Evolutionary conservation across 805 yeast species (phyloP).

Genomic region (Tetrapisispora pingtungensis): DNA sequence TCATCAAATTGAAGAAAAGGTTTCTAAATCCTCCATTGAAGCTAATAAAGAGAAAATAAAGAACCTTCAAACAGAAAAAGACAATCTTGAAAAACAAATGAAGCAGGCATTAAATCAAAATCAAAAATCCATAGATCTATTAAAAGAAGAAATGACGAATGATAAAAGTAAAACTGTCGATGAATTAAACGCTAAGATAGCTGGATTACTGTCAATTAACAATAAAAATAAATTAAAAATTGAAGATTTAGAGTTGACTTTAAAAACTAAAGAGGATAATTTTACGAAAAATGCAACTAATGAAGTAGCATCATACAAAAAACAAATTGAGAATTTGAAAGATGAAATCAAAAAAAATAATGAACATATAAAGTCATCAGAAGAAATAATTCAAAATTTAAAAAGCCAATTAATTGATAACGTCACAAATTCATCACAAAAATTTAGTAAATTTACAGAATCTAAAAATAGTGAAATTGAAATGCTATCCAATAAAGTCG

Average conservation of each 20-base stretch:
- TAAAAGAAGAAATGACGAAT: not conserved
- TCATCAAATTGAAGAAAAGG: not conserved
- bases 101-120: not conserved
- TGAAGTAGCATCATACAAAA: not conserved
- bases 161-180: not conserved
- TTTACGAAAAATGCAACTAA: not conserved
- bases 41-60: not conserved
- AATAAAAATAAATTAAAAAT: not conserved
- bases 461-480: slow-evolving; percentile 14
- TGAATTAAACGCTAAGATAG: not conserved
- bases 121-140: not conserved
- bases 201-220: not conserved
- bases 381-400: slow-evolving; percentile 5
- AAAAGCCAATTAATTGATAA: slow-evolving; percentile 15
- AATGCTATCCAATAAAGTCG: slow-evolving; percentile 4
- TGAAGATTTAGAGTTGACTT: not conserved
- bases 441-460: slow-evolving; percentile 9
- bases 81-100: not conserved
- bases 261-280: not conserved
- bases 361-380: not conserved
- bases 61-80: not conserved
- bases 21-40: not conserved
- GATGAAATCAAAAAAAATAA: not conserved
- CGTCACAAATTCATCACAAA: slow-evolving; percentile 15
- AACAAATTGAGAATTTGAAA: not conserved